Evolutionary conservation across 2,329 filamentous ascomycete species (phyloP), one percentile per base, ranked within the genome.

Genomic region (Paracoccidioides lutzii): DNA sequence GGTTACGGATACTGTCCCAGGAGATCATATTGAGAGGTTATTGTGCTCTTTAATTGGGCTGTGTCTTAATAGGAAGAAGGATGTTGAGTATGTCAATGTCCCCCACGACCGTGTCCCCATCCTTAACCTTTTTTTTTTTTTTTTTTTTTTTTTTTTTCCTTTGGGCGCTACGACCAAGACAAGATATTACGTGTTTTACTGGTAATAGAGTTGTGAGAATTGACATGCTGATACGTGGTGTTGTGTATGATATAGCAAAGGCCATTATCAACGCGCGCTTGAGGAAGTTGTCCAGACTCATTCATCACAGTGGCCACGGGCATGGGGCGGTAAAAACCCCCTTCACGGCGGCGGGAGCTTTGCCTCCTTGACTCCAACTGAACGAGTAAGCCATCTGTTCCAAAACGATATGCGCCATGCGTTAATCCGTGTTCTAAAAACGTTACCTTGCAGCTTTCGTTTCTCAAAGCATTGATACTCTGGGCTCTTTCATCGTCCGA

Each of bases 1-100:
- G 53, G 81, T 96, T 53, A 82, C 84, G 59, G 88, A 91, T 68
- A 74, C 79, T 51, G 74, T 84, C 28, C 90, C 91, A 2, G 88
- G 90, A 64, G 85, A 94, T 65, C 85, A 90, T 66, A 84, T 88
- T 49, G 91, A 97, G 75, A 81, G 84, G 63, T 82, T 98, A 57
- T 78, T 98, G 32, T 98, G 94, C 76, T 90, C 90, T 59, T 74
- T 98, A 61, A 77, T 98, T 46, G 85, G 87, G 37, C 77, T 98
- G 64, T 81, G 96, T 55, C 78, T 98, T 66, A 98, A 98, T 72
- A 85, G 93, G 71, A 97, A 98, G 78, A 95, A 98, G 70, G 90
- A 95, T 74, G 88, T 97, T 69, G 95, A 98, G 93, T 97, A 81
- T 73, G 89, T 76, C 62, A 22, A 22, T 22, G 59, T 60, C 67